Conservation (phyloP, 2,329 filamentous ascomycete species). For the Aspergillus viridinutans region DNA sequence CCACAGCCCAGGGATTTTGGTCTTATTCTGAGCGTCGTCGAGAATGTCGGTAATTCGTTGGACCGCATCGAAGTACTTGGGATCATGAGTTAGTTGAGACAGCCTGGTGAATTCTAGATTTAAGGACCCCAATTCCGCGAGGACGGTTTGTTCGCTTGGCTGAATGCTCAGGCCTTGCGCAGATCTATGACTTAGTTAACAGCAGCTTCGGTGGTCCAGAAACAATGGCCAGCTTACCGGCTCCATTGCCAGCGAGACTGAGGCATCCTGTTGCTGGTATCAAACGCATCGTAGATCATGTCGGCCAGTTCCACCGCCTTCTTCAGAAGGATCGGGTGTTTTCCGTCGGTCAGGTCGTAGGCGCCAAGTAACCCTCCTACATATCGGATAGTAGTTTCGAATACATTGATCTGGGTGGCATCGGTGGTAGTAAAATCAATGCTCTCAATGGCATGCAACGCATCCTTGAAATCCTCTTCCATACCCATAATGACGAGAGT, state of each 20-base stretch:
- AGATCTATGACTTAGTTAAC: constrained; percentile 19
- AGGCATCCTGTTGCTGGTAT: constrained; percentile 92
- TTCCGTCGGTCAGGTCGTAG: constrained; percentile 76
- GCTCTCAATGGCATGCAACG: constrained; percentile 61
- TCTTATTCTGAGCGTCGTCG: constrained; percentile 67
- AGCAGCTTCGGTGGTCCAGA: not conserved
- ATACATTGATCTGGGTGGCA: constrained; percentile 70
- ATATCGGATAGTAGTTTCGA: constrained; percentile 89
- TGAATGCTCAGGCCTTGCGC: constrained; percentile 25
- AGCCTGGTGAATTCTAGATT: constrained; percentile 89
- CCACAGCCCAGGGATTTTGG: constrained; percentile 72
- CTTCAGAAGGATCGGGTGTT: constrained; percentile 65
- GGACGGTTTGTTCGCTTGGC: constrained; percentile 60
- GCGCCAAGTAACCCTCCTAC: constrained; percentile 80
- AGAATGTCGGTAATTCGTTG: constrained; percentile 78
- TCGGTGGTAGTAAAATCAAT: constrained; percentile 80
- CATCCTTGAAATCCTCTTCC: constrained; percentile 72
- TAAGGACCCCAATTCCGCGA: constrained; percentile 71
- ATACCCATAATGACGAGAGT: constrained; percentile 82
- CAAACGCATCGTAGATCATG: constrained; percentile 76
- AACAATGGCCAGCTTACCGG: constrained; percentile 42
- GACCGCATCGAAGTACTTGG: constrained; percentile 85
- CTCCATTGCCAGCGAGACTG: constrained; percentile 75
- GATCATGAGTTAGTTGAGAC: constrained; percentile 73
- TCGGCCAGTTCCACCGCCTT: constrained; percentile 81